phyloP scores from a whole-genome alignment of 31 red algal genomes.

The Odonthalia washingtoniensis region DNA sequence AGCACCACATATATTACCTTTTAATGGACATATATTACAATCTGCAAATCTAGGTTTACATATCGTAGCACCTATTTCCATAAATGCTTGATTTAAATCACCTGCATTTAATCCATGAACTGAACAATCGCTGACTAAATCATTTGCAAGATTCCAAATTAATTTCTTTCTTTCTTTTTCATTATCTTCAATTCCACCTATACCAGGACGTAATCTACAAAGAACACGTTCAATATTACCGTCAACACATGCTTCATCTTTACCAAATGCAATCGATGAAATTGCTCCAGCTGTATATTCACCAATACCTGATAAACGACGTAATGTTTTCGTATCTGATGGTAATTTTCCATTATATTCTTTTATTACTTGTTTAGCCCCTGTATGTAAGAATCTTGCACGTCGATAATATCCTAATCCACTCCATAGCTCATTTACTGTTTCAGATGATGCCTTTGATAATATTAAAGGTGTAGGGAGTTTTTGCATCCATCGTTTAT shows the following conservation, averaged over 20 bases:
- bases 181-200: background rate
- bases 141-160: conserved; percentile 54
- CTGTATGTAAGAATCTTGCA: conserved; percentile 81
- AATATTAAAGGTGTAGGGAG: conserved; percentile 77
- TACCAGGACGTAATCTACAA: conserved; percentile 54
- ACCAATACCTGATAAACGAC: conserved; percentile 80
- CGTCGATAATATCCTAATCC: conserved; percentile 98
- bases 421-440: conserved; percentile 90
- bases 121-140: conserved; percentile 61
- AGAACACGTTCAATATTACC: conserved; percentile 95
- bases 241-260: conserved; percentile 76
- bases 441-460: conserved; percentile 68
- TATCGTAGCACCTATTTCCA: conserved; percentile 94
- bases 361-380: conserved; percentile 69
- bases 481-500: conserved; percentile 74
- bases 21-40: conserved; percentile 79
- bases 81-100: conserved; percentile 95
- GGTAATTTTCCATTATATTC: conserved; percentile 75
- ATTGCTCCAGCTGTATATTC: conserved; percentile 96
- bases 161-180: background rate
- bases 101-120: no score
- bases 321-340: conserved; percentile 38
- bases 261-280: conserved; percentile 88
- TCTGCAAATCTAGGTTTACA: conserved; percentile 80
- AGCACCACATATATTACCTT: conserved; percentile 70